A percentile compares a stretch with the other conserved stretches of the same genome.
phyloP scores from a whole-genome alignment of 2,329 filamentous ascomycete genomes.

The Colletotrichum tropicale region DNA sequence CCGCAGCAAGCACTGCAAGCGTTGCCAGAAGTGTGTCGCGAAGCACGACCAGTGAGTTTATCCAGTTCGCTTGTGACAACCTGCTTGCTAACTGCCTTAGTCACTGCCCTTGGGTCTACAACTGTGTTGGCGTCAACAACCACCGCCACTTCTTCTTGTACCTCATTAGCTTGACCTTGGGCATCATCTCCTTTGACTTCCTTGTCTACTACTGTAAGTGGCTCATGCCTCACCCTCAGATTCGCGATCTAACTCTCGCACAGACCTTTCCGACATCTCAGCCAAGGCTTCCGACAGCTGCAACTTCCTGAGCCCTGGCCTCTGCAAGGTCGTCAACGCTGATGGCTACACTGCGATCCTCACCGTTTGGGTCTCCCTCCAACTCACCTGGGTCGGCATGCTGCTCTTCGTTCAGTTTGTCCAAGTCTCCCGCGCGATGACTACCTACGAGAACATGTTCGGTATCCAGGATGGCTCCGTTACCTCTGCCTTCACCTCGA shows the following conservation, averaged over 20 bases:
- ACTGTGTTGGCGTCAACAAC: constrained; percentile 95
- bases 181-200: constrained; percentile 74
- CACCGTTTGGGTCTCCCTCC: constrained; percentile 78
- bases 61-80: too few relatives aligned
- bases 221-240: neutral
- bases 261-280: constrained; percentile 68
- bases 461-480: constrained; percentile 71
- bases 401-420: constrained; percentile 91
- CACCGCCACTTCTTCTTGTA: constrained; percentile 96
- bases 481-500: constrained; percentile 78
- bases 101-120: constrained; percentile 98
- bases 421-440: constrained; percentile 90
- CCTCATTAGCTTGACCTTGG: constrained; percentile 76
- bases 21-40: constrained; percentile 90
- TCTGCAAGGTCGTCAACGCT: constrained; percentile 79
- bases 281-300: constrained; percentile 63
- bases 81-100: constrained; percentile 50
- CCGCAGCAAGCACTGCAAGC: constrained; percentile 93
- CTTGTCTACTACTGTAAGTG: constrained; percentile 74
- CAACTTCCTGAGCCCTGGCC: constrained; percentile 72
- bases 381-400: constrained; percentile 97
- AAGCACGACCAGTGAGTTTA: constrained; percentile 90
- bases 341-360: constrained; percentile 86
- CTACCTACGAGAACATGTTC: constrained; percentile 96
- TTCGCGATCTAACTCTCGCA: constrained; percentile 27